Percentiles rank a stretch among this genome's conserved stretches.
Evolutionary conservation across 805 yeast genomes (phyloP).

Genomic region (Tetrapisispora pingtungensis): DNA sequence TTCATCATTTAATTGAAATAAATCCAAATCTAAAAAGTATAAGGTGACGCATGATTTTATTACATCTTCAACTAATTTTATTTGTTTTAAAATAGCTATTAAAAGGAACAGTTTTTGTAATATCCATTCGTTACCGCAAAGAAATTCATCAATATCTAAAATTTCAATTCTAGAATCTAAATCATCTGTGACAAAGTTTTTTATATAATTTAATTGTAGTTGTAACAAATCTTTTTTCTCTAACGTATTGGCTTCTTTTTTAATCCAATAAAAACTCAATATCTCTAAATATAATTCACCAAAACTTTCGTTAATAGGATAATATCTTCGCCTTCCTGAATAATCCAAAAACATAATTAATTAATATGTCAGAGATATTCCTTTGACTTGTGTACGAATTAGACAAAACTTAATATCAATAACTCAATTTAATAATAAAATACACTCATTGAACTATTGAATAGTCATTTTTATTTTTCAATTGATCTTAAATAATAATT

Average conservation of each 20-base stretch:
- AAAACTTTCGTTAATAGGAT: constrained; percentile 12
- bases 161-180: constrained; percentile 4
- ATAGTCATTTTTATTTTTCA: too few species aligned
- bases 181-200: neutral
- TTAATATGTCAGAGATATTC: too few species aligned
- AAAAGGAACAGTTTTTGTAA: constrained; percentile 11
- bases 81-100: constrained; percentile 10
- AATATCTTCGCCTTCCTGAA: constrained; percentile 15
- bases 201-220: neutral
- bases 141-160: constrained; percentile 9
- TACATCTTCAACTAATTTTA: constrained; percentile 5
- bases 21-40: constrained; percentile 9
- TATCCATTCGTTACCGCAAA: constrained; percentile 1
- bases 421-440: too few species aligned
- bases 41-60: constrained; percentile 14
- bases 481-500: too few species aligned
- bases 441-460: too few species aligned
- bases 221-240: neutral
- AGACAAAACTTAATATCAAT: too few species aligned
- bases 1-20: neutral
- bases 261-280: constrained; percentile 7
- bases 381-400: too few species aligned
- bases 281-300: constrained; percentile 13
- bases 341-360: constrained; percentile 19
- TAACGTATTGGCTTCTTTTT: neutral